Evolutionary conservation across 2,329 filamentous ascomycete genomes (phyloP), one percentile per base, ranked within the genome.

Genomic region (Penicillium verrucosum): DNA sequence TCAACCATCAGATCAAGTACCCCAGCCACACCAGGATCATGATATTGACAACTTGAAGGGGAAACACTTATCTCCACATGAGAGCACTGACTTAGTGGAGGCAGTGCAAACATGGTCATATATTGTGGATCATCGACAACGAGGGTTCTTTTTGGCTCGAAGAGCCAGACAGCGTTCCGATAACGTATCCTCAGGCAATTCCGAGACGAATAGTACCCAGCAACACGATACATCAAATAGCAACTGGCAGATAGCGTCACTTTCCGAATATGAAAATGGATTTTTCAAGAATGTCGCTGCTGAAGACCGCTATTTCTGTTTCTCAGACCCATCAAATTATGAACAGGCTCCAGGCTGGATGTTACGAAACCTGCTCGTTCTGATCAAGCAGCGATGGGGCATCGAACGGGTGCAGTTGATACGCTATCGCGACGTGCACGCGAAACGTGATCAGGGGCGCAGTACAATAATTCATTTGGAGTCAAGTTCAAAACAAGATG

Each of bases 71-170:
- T 84, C 80, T 3, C 70, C 82, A 2, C 78, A 83, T 60, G 93
- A 97, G 73, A 93, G 88, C 56, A 87, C 86, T 2, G 82, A 85
- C 7, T 81, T 99, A 32, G 90, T 92, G 12, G 92, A 96, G 56
- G 82, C 84, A 16, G 86, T 97, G 23, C 89, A 92, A 60, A 94
- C 90, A 1, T 99, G 92, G 92, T 85, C 86, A 60, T 94, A 93
- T 68, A 82, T 83, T 32, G 86, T 89, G 16, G 92, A 97, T 73
- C 81, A 84, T 36, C 84, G 91, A 48, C 91, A 99, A 74, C 88
- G 93, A 71, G 94, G 94, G 10, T 99, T 97, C 77, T 99, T 99
- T 73, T 78, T 99, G n/a, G 92, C 87, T 8, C 96, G 96, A 50
- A 62, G 52, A 54, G 30, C 50, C 65, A 67, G 55, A 57, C 61